Percentiles rank a stretch among this genome's conserved stretches.
These are phyloP conservation scores for Fusarium sp. DNA, from an alignment of 2,329 filamentous ascomycete species.

Conservation along the genomic window DNA sequence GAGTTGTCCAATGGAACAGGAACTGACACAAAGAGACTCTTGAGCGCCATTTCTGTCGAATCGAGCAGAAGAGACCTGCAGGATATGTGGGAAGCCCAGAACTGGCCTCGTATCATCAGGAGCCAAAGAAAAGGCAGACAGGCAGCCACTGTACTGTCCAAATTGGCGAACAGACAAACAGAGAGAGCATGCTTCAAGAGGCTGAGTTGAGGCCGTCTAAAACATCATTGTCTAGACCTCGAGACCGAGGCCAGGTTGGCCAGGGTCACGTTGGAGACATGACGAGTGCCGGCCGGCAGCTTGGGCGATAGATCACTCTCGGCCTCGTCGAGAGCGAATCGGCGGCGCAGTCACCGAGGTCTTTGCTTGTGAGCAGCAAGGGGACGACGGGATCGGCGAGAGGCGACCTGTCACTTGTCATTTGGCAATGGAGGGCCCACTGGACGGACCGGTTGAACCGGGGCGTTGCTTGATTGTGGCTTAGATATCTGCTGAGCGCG, in stretches of 20 bases:
- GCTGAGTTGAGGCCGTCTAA: constrained; percentile 1
- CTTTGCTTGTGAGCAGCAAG: constrained; percentile 32
- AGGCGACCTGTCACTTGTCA: constrained; percentile 40
- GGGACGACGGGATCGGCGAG: constrained; percentile 36
- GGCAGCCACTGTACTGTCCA: constrained; percentile 6
- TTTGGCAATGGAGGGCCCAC: constrained; percentile 40
- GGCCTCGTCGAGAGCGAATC: constrained; percentile 15
- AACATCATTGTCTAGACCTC: background rate
- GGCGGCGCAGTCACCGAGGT: constrained; percentile 17
- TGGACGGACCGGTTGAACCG: constrained; percentile 23
- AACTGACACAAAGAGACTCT: constrained; percentile 18
- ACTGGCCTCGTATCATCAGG: constrained; percentile 5
- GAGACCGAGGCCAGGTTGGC: background rate
- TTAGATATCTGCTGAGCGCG: constrained; percentile 3
- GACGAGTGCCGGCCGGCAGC: constrained; percentile 7
- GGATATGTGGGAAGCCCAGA: constrained; percentile 6
- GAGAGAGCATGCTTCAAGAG: background rate
- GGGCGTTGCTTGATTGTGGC: constrained; percentile 23
- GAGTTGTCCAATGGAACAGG: constrained; percentile 32
- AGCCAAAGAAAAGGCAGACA: constrained; percentile 14
- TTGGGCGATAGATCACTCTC: constrained; percentile 19
- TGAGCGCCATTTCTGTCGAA: constrained; percentile 20
- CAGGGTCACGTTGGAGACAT: background rate
- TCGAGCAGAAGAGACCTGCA: constrained; percentile 18
- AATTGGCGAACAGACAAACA: constrained; percentile 6